Percentiles rank a stretch among this genome's conserved stretches.
These are phyloP conservation scores for Flaveria robusta DNA, from an alignment of 129 eudicot species.

Conservation along the genomic window DNA sequence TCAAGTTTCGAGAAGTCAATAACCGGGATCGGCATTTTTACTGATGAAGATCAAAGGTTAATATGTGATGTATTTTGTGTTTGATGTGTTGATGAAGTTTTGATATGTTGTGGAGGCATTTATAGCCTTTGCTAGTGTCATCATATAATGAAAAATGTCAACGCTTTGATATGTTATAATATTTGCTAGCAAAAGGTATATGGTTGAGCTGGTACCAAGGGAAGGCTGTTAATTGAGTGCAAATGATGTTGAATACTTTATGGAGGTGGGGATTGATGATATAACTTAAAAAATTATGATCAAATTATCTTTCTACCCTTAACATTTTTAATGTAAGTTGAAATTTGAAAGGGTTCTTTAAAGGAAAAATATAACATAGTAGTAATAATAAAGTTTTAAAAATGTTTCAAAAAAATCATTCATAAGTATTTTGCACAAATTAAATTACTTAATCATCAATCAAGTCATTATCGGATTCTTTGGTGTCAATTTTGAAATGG, in stretches of 20 bases:
- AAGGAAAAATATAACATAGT: too few species aligned
- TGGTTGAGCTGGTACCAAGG: conserved; percentile 25
- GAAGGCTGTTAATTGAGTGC: conserved; percentile 20
- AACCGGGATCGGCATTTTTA: conserved; percentile 71
- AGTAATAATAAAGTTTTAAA: too few species aligned
- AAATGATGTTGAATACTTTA: conserved; percentile 35
- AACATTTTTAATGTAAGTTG: background rate
- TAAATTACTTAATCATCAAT: too few species aligned
- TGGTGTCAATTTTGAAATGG: too few species aligned
- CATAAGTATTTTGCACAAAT: too few species aligned
- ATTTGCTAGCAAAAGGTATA: conserved; percentile 9
- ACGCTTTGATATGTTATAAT: conserved; percentile 33
- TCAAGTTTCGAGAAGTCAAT: conserved; percentile 73
- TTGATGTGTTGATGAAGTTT: conserved; percentile 4
- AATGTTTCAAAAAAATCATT: too few species aligned
- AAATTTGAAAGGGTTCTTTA: background rate
- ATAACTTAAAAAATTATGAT: background rate
- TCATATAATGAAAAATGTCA: conserved; percentile 36
- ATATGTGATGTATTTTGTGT: background rate
- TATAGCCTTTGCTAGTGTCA: conserved; percentile 34
- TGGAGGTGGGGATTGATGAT: conserved; percentile 21
- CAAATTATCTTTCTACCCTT: background rate
- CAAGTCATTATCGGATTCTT: too few species aligned
- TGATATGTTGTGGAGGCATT: conserved; percentile 25
- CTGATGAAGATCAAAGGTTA: background rate